A percentile compares a stretch with the other conserved stretches of the same genome.
These are phyloP conservation scores for Klebsormidium nitens DNA, from an alignment of 139 green algal genomes.

Conservation along the genomic window DNA sequence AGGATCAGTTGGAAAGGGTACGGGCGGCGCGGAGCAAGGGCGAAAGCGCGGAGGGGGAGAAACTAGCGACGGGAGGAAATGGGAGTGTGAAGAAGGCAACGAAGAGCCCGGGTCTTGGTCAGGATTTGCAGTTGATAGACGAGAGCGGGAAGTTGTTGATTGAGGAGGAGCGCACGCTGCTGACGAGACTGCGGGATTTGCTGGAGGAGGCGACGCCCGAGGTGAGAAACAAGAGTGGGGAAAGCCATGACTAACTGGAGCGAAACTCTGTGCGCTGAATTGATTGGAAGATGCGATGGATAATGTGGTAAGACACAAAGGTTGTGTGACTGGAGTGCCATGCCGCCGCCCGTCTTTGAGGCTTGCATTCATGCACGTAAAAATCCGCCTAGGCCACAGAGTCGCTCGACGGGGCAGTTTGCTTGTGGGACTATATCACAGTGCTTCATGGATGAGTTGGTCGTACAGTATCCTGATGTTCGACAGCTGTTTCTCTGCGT, in stretches of 20 bases:
- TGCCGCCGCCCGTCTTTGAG: not conserved
- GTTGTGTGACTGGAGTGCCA: not conserved
- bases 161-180: slow-evolving; percentile 20
- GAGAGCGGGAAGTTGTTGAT: slow-evolving; percentile 1
- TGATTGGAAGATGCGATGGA: not conserved
- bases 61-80: too few species aligned
- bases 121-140: slow-evolving; percentile 27
- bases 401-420: not conserved
- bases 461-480: not conserved
- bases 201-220: slow-evolving; percentile 29
- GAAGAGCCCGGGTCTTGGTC: not conserved
- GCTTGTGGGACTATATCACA: not conserved
- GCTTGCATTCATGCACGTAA: not conserved
- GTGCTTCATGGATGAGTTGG: not conserved
- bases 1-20: too few species aligned
- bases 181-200: slow-evolving; percentile 26
- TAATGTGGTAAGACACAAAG: not conserved
- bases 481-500: slow-evolving; percentile 3
- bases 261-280: not conserved
- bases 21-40: too few species aligned
- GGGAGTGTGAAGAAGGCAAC: too few species aligned
- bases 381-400: not conserved
- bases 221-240: slow-evolving; percentile 54
- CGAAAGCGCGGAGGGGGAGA: too few species aligned
- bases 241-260: slow-evolving; percentile 26